Evolutionary conservation across 2,329 filamentous ascomycete genomes (phyloP).

Genomic region (Xylariaceae sp.): DNA sequence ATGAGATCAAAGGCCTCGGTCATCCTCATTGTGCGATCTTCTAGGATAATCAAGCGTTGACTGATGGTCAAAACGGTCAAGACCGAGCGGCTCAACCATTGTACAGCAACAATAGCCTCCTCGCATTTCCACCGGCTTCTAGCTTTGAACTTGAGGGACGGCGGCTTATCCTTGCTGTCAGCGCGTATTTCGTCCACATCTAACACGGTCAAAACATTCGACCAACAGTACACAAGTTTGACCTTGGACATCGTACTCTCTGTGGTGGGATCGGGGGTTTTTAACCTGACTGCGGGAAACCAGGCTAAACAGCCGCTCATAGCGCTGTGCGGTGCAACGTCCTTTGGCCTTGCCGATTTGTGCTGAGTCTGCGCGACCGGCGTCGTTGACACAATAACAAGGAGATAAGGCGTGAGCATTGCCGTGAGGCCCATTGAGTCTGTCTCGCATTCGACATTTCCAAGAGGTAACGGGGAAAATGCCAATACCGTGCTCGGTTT

Average conservation of each 20-base stretch:
- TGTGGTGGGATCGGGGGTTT: constrained; percentile 63
- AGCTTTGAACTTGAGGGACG: constrained; percentile 72
- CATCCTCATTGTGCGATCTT: constrained; percentile 82
- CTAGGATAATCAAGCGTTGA: constrained; percentile 85
- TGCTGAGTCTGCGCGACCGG: constrained; percentile 95
- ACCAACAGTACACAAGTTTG: constrained; percentile 97
- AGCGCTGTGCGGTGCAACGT: constrained; percentile 81
- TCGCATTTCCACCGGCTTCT: constrained; percentile 89
- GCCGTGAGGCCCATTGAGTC: constrained; percentile 88
- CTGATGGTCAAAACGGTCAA: constrained; percentile 89
- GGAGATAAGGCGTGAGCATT: constrained; percentile 88
- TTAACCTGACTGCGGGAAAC: constrained; percentile 94
- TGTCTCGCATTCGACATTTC: constrained; percentile 87
- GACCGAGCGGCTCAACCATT: constrained; percentile 94
- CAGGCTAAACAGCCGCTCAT: constrained; percentile 93
- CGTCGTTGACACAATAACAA: constrained; percentile 96
- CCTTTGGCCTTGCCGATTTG: constrained; percentile 86
- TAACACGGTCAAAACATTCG: constrained; percentile 89
- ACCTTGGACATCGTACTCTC: constrained; percentile 69
- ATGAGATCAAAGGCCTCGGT: constrained; percentile 93
- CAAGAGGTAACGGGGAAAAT: constrained; percentile 83
- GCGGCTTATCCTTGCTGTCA: constrained; percentile 70
- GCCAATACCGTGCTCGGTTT: constrained; percentile 95
- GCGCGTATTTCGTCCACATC: constrained; percentile 73
- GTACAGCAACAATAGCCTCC: constrained; percentile 91